These are phyloP conservation scores for Nitzschia sp. DNA, from an alignment of 108 stramenopile genomes.

Conservation along the genomic window DNA sequence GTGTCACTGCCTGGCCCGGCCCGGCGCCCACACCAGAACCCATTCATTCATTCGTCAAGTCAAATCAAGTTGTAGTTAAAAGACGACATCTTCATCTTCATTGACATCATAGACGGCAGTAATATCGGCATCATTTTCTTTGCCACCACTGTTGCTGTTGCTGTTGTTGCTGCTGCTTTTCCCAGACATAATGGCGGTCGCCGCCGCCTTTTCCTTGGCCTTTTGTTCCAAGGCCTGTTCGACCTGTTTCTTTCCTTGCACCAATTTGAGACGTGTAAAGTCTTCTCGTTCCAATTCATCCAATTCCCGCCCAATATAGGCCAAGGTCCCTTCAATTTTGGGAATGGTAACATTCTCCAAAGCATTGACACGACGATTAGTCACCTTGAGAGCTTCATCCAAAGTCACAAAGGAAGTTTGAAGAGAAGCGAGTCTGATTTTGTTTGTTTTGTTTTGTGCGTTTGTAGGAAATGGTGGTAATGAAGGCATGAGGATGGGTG, in stretches of 20 bases:
- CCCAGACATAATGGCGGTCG: not conserved
- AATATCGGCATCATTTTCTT: constrained; percentile 70
- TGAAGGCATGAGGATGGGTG: too few species aligned
- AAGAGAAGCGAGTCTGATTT: constrained; percentile 90
- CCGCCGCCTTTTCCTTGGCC: constrained; percentile 31
- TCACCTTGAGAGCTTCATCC: constrained; percentile 98
- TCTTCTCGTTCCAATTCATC: constrained; percentile 99
- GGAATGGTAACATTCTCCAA: constrained; percentile 99
- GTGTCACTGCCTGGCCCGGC: too few species aligned
- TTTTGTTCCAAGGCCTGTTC: constrained; percentile 42
- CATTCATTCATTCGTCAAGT: too few species aligned
- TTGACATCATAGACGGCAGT: constrained; percentile 77
- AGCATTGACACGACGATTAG: constrained; percentile 97
- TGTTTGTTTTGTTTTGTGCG: too few species aligned
- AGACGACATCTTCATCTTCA: constrained; percentile 88
- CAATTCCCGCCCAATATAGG: constrained; percentile 94
- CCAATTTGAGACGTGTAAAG: constrained; percentile 97
- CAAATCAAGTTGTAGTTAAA: too few species aligned
- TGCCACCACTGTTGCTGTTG: constrained; percentile 8
- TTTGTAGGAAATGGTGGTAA: too few species aligned
- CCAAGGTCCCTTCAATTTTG: constrained; percentile 88
- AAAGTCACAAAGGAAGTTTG: constrained; percentile 97
- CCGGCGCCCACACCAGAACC: too few species aligned
- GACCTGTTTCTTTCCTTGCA: constrained; percentile 84
- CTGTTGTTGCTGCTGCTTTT: not conserved